A percentile compares a stretch with the other conserved stretches of the same genome.
Evolutionary conservation across 1,139 yeast genomes (phyloP).

Genomic region (Yamadazyma diddensiae): DNA sequence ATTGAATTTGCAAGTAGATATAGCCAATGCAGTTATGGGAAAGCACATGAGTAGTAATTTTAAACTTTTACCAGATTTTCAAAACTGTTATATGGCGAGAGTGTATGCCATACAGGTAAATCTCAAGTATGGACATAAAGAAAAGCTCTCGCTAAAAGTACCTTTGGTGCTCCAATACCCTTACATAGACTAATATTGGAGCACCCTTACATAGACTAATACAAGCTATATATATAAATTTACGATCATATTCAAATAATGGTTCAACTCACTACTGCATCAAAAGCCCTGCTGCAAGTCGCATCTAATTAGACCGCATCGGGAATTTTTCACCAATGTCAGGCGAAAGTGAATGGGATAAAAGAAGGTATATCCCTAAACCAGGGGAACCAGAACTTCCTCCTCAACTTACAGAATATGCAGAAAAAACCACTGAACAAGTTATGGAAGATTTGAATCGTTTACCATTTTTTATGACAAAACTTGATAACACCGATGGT

Average conservation of each 20-base stretch:
- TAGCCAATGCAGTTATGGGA: conserved; percentile 11
- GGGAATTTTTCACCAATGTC: conserved; percentile 1
- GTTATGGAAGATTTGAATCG: conserved; percentile 76
- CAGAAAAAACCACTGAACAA: conserved; percentile 70
- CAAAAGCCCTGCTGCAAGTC: neutral
- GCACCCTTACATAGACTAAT: too few species aligned
- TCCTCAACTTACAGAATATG: conserved; percentile 70
- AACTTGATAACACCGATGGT: conserved; percentile 73
- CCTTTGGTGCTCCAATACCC: conserved; percentile 20
- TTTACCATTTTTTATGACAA: conserved; percentile 93
- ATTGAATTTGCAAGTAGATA: conserved; percentile 13
- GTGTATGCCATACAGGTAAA: conserved; percentile 32
- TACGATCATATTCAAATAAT: too few species aligned
- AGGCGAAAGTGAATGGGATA: conserved; percentile 45
- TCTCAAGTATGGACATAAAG: conserved; percentile 28
- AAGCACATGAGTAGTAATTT: conserved; percentile 19
- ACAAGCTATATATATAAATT: too few species aligned
- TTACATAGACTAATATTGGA: neutral
- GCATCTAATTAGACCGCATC: neutral
- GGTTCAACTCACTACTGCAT: too few species aligned
- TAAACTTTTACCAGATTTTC: conserved; percentile 40
- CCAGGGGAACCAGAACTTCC: conserved; percentile 81
- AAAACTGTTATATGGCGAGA: conserved; percentile 33
- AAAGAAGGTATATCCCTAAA: conserved; percentile 59
- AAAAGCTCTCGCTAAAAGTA: conserved; percentile 26